Base-by-base conservation (phyloP, 306 rosid genomes). In the Boehmeria nivea region DNA sequence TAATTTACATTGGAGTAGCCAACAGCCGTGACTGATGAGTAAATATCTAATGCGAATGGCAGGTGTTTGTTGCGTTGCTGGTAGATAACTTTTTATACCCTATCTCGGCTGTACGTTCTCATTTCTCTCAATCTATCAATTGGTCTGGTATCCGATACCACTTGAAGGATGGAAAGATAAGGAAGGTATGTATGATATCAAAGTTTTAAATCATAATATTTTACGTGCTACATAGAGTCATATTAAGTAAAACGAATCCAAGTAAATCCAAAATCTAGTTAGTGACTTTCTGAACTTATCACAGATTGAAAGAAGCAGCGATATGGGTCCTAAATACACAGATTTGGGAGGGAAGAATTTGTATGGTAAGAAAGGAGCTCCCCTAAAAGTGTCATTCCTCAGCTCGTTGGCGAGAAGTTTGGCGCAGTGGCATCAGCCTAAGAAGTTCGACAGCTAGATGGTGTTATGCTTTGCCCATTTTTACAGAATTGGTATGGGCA, bases 141-240 rank as follows among this genome's bases (percentile, higher is more conserved):
- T 93, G 99, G 99, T 93, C 99, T 16, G 99, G 99, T 38, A 93
- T 85, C 44, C 67, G 76, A 33, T 93, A 93, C 63, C 68, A 93
- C 76, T 74, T 93, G 67, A 85, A 79, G 78, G 82, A 83, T 58
- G 99, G 99, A 46, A 93, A 85, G 82, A 76, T 93, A 63, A 54
- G 18, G 64, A 81, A 83, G 90, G 99, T 93, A 78, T 55, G 64
- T 60, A 11, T 40, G 45, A 3, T 62, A 38, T 50, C 59, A 16
- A 54, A 51, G 38, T 56, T 63, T 39, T 21, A 51, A 46, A 21
- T 45, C 33, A 62, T 45, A 44, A 27, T 44, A n/a, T 54, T 24
- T 37, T 33, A 11, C 38, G 7, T 33, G 38, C 38, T 33, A 33
- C n/a, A 28, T 31, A 4, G 36, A 31, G 36, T 1, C 9, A n/a